phyloP scores from a whole-genome alignment of 306 rosid genomes.

The Cicer bijugum region DNA sequence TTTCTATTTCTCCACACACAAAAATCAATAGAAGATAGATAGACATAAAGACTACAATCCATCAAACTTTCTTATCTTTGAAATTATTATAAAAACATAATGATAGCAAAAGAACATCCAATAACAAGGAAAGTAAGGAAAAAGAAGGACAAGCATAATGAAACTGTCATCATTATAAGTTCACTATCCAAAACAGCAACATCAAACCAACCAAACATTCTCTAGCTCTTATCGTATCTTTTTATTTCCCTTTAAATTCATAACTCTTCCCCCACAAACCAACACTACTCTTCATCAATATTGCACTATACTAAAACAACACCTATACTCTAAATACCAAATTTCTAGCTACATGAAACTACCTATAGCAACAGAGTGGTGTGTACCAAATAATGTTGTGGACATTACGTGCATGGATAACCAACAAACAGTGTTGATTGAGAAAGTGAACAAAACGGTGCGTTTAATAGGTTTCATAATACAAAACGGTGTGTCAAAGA shows the following conservation, averaged over 20 bases:
- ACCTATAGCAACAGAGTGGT: conserved; percentile 6
- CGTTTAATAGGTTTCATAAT: conserved; percentile 47
- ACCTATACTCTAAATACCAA: too few relatives aligned
- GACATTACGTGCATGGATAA: conserved; percentile 54
- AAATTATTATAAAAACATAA: conserved; percentile 32
- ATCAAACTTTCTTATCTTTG: too few relatives aligned
- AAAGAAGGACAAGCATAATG: conserved; percentile 48
- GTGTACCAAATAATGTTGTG: conserved; percentile 37
- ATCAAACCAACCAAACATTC: conserved; percentile 39
- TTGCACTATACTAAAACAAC: not conserved
- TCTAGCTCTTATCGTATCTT: conserved; percentile 44
- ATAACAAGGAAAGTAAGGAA: conserved; percentile 38
- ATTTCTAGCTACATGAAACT: conserved; percentile 22
- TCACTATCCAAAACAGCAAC: conserved; percentile 41
- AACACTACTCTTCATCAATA: conserved; percentile 29
- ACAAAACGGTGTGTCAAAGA: conserved; percentile 50
- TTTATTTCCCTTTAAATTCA: conserved; percentile 41
- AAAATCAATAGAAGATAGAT: too few relatives aligned
- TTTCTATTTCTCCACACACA: too few relatives aligned
- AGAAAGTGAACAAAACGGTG: conserved; percentile 51
- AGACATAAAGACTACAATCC: too few relatives aligned
- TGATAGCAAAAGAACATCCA: conserved; percentile 46
- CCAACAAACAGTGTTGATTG: conserved; percentile 42
- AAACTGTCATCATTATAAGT: conserved; percentile 50
- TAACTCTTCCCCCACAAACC: conserved; percentile 31